Percentiles rank a stretch among this genome's conserved stretches.
phyloP scores from a whole-genome alignment of 768 basidiomycete genomes.

The Rhodotorula sphaerocarpa region DNA sequence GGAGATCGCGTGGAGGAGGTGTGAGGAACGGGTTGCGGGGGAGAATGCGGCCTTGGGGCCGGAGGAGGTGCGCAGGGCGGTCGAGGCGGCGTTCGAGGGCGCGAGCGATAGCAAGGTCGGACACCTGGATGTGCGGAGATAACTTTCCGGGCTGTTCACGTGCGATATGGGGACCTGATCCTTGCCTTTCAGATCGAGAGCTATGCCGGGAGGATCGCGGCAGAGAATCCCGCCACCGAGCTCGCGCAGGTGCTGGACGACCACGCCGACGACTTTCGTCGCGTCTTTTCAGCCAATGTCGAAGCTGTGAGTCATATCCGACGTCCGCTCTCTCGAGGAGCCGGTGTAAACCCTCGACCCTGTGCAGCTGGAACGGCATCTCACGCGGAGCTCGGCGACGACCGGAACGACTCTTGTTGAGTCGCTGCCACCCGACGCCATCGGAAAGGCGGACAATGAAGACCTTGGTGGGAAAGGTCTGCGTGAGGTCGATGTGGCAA shows the following conservation, averaged over 20 bases:
- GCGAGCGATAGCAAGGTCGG: constrained; percentile 7
- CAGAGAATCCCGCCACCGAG: constrained; percentile 22
- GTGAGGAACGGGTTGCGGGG: constrained; percentile 15
- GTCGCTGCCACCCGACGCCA: no score
- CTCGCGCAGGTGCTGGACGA: constrained; percentile 12
- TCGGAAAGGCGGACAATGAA: no score
- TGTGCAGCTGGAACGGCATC: constrained; percentile 15
- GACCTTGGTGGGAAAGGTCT: no score
- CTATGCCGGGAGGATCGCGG: constrained; percentile 18
- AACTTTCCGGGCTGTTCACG: not conserved
- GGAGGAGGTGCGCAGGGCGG: constrained; percentile 1
- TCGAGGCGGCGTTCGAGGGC: constrained; percentile 8
- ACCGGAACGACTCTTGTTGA: no score
- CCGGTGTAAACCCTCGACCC: no score
- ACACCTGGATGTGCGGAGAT: constrained; percentile 8
- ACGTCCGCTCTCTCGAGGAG: no score
- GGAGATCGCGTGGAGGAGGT: constrained; percentile 14
- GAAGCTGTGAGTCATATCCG: no score
- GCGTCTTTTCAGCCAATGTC: no score
- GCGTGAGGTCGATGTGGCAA: no score
- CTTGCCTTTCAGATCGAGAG: not conserved
- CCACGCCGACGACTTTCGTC: not conserved
- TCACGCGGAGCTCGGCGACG: constrained; percentile 4
- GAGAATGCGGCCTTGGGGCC: constrained; percentile 16
- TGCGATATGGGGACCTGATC: not conserved